Conservation (phyloP, 495 filamentous ascomycete genomes). For the Talaromyces nanjingensis region DNA sequence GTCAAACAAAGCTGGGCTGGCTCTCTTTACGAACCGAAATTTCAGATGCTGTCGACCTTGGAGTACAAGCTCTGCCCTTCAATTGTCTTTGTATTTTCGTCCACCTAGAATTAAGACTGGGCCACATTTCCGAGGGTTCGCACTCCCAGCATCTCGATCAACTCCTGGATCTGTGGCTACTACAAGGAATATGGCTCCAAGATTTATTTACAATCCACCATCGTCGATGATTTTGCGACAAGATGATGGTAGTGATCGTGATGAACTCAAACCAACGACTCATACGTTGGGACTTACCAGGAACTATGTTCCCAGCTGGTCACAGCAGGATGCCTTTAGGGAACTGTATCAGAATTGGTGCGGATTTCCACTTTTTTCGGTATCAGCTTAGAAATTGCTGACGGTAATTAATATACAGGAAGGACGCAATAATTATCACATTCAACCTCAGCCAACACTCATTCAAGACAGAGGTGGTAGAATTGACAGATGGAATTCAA, state of each 20-base stretch:
- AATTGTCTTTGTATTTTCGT: no score
- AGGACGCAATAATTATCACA: constrained; percentile 7
- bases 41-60: no score
- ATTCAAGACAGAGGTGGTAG: not conserved
- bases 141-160: not conserved
- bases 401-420: not conserved
- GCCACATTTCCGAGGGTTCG: no score
- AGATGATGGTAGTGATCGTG: not conserved
- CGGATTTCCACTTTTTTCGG: not conserved
- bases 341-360: constrained; percentile 15
- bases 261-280: not conserved
- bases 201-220: not conserved
- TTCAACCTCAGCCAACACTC: not conserved
- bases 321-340: not conserved
- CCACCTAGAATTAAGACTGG: no score
- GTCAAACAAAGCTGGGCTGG: no score
- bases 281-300: not conserved
- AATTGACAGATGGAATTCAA: not conserved
- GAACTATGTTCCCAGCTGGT: constrained; percentile 4
- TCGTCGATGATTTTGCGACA: not conserved
- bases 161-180: not conserved
- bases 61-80: no score
- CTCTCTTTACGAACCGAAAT: no score
- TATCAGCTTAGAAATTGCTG: not conserved
- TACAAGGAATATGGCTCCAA: no score